Conservation (phyloP, 2,329 filamentous ascomycete genomes). For the Alternaria brassicae region DNA sequence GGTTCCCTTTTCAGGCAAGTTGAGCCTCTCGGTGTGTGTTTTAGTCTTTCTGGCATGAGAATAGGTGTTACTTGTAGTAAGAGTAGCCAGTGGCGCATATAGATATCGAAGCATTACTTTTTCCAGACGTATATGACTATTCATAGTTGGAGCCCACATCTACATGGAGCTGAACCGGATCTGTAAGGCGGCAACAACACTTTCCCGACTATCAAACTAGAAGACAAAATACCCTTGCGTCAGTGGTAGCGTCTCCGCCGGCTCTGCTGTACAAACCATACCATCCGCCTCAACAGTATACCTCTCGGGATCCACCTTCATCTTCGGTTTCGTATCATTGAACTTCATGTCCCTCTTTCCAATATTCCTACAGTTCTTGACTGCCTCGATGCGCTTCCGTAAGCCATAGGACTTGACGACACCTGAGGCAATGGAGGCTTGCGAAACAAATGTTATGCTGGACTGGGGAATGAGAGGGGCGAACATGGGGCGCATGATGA, state of each 20-base stretch:
- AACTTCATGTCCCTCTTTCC: constrained; percentile 90
- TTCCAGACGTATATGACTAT: too few species aligned
- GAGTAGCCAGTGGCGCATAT: not conserved
- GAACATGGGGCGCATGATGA: constrained; percentile 87
- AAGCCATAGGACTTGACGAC: constrained; percentile 75
- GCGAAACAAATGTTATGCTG: constrained; percentile 83
- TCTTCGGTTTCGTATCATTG: constrained; percentile 82
- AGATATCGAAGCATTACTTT: not conserved
- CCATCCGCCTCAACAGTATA: constrained; percentile 90
- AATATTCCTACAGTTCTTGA: constrained; percentile 76
- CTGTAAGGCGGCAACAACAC: not conserved
- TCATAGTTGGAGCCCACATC: not conserved
- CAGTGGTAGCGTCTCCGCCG: constrained; percentile 73
- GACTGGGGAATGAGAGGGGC: constrained; percentile 73
- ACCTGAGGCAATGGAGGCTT: constrained; percentile 72
- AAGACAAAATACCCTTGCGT: constrained; percentile 81
- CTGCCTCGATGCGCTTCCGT: constrained; percentile 79
- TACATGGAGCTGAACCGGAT: not conserved
- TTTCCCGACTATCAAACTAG: constrained; percentile 51
- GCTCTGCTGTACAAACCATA: constrained; percentile 73
- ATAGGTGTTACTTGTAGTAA: not conserved
- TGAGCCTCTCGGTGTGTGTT: not conserved
- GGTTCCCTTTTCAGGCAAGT: not conserved
- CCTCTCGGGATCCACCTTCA: constrained; percentile 90
- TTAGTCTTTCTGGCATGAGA: not conserved